Conservation (phyloP, 306 rosid species). For the Datisca glomerata region DNA sequence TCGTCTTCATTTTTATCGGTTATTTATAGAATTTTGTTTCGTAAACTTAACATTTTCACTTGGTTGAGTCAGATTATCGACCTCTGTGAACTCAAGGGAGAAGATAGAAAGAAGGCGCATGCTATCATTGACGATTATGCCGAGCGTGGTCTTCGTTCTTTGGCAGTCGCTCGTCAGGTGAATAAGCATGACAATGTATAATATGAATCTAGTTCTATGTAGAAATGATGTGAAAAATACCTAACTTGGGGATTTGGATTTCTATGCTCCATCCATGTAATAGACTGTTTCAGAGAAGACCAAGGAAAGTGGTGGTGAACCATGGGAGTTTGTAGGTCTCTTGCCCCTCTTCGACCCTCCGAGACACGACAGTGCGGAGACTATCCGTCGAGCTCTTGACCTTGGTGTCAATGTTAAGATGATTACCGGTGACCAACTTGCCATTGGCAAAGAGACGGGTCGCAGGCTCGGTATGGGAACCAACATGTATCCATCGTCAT, state of each 20-base stretch:
- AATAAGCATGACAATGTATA: neutral
- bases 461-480: slow-evolving; percentile 39
- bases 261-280: neutral
- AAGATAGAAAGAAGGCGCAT: neutral
- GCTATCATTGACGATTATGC: neutral
- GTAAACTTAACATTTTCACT: too few species aligned
- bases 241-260: neutral
- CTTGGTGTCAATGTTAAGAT: slow-evolving; percentile 59
- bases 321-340: slow-evolving; percentile 51
- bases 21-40: too few species aligned
- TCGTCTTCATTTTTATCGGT: too few species aligned
- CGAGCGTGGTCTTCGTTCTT: neutral
- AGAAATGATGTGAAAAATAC: too few species aligned
- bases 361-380: slow-evolving; percentile 18
- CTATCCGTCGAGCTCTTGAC: slow-evolving; percentile 55
- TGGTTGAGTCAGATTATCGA: neutral
- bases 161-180: neutral
- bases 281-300: slow-evolving; percentile 41
- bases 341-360: slow-evolving; percentile 64
- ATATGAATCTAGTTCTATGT: neutral
- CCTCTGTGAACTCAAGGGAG: neutral
- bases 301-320: slow-evolving; percentile 38
- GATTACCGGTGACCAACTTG: slow-evolving; percentile 68
- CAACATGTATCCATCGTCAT: neutral
- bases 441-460: slow-evolving; percentile 59